phyloP scores from a whole-genome alignment of 495 filamentous ascomycete genomes.

The Lentithecium fluviatile region DNA sequence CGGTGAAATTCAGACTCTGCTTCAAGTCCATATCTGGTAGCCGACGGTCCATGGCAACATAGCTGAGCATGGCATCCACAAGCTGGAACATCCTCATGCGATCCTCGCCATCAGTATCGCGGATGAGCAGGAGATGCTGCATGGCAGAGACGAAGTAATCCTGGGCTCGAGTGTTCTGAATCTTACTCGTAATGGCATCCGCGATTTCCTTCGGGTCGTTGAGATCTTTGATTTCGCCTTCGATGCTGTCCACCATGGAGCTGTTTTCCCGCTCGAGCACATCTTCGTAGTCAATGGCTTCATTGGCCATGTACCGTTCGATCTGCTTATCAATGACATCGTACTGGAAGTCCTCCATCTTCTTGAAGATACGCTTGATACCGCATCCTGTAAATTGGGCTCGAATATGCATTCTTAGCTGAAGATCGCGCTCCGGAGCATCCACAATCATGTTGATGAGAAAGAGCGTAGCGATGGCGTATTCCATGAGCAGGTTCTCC shows the following conservation, averaged over 20 bases:
- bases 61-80: constrained; percentile 95
- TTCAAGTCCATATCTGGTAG: constrained; percentile 96
- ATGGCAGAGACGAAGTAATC: constrained; percentile 96
- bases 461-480: constrained; percentile 91
- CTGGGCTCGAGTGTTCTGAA: constrained; percentile 78
- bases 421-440: constrained; percentile 81
- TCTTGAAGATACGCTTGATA: constrained; percentile 87
- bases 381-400: constrained; percentile 96
- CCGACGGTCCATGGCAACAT: constrained; percentile 96
- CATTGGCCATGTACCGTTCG: constrained; percentile 87
- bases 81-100: constrained; percentile 95
- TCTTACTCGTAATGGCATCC: constrained; percentile 85
- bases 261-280: constrained; percentile 87
- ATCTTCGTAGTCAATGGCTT: constrained; percentile 97
- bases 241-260: constrained; percentile 84
- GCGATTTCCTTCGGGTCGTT: constrained; percentile 91
- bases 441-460: constrained; percentile 97
- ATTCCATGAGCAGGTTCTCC: constrained; percentile 99
- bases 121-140: constrained; percentile 91
- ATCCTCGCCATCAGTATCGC: constrained; percentile 91
- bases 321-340: constrained; percentile 98
- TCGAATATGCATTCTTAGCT: constrained; percentile 88
- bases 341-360: constrained; percentile 99
- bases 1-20: constrained; percentile 94
- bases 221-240: constrained; percentile 90